Percentiles rank a stretch among this genome's conserved stretches.
Conservation (phyloP, 495 filamentous ascomycete species). For the Aspergillus sparsus region DNA sequence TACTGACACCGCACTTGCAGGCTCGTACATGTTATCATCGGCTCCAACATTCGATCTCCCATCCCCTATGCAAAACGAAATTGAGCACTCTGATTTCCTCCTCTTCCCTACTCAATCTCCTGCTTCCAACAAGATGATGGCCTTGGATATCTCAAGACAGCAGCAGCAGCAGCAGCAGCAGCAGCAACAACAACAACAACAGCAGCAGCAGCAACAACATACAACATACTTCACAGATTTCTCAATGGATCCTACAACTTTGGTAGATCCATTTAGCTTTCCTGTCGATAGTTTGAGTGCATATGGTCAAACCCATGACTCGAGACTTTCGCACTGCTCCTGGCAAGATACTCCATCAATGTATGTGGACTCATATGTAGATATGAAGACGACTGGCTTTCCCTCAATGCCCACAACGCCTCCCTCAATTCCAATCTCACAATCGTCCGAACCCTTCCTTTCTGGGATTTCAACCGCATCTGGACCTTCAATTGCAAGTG, state of each 20-base stretch:
- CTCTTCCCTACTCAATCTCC: constrained; percentile 25
- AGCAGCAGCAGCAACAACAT: no score
- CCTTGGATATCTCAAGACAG: constrained; percentile 40
- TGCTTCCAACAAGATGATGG: constrained; percentile 36
- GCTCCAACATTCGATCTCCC: constrained; percentile 13
- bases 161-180: constrained; percentile 22
- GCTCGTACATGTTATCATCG: constrained; percentile 8
- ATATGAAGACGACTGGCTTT: constrained; percentile 37
- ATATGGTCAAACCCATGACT: constrained; percentile 32
- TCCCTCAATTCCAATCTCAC: constrained; percentile 33
- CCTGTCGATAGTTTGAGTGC: constrained; percentile 31
- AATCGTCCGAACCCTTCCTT: constrained; percentile 47
- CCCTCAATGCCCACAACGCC: constrained; percentile 42
- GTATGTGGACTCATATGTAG: constrained; percentile 31
- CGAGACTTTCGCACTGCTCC: constrained; percentile 29
- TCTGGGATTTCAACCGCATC: constrained; percentile 72
- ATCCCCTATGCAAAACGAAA: constrained; percentile 24
- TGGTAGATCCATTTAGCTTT: constrained; percentile 40
- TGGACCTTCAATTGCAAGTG: constrained; percentile 65
- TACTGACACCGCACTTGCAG: constrained; percentile 5
- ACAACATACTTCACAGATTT: constrained; percentile 38
- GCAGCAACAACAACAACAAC: no score
- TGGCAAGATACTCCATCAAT: constrained; percentile 32
- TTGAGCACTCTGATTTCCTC: constrained; percentile 29
- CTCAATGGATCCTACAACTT: constrained; percentile 35